Evolutionary conservation across 2,329 filamentous ascomycete genomes (phyloP), one percentile per base, ranked within the genome.

Genomic region (Madurella mycetomatis): DNA sequence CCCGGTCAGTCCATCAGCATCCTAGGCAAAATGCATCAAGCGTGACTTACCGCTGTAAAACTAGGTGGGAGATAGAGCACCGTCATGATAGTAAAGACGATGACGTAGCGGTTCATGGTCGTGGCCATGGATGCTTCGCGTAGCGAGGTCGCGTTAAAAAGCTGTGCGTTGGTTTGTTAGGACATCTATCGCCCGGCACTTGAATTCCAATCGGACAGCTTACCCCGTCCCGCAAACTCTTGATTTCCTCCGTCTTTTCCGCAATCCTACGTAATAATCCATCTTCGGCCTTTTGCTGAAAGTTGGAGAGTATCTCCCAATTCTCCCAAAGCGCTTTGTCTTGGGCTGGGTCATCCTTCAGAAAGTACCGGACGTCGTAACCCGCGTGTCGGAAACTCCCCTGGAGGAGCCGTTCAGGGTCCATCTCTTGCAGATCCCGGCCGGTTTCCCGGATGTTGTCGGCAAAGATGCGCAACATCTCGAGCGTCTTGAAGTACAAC

Each of bases 31-130:
- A 25, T 25, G 25, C 4, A 25, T 25, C 25, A 25, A 25, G 25
- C 4, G 19, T 15, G n/a, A 41, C 46, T 8, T 49, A 58, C 56
- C 32, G 53, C 43, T 12, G 45, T 18, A 5, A 51, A 49, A 15
- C 49, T 45, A 7, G 41, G 46, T 5, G 56, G 53, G 1, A 53
- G 32, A 16, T 53, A 58, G 11, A 58, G 32, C 9, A 56, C 40
- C 2, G 56, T 56, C 37, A 58, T 41, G 32, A 58, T 49, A 8
- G 53, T 58, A 25, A 56, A 58, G 18, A 58, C 52, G 30, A 53
- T 50, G 34, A 58, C 34, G 18, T 49, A 52, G 25, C 52, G 52
- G 40, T 58, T 58, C 46, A 58, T 52, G 1, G 49, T 53, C 2
- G 50, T 55, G 9, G 49, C 42, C 11, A 40, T 53, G 8, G 55